These are phyloP conservation scores for Pseudognaphalium luteoalbum DNA, from an alignment of 129 eudicot species.

Conservation along the genomic window DNA sequence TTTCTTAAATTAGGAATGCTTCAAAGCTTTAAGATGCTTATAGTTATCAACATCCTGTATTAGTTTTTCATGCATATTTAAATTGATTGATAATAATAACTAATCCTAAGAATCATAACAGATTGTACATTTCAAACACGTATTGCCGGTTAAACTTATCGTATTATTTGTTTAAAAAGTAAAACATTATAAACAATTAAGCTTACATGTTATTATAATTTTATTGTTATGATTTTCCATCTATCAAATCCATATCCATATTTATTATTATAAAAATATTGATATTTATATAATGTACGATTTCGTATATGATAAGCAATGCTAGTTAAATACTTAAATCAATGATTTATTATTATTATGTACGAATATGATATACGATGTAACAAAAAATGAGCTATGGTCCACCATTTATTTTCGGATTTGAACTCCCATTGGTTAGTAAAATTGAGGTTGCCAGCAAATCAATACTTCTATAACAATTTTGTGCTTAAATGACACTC, in stretches of 20 bases:
- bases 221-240: too few species aligned
- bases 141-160: too few species aligned
- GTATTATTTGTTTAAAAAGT: not conserved
- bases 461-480: not conserved
- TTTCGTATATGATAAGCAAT: too few species aligned
- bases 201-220: not conserved
- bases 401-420: not conserved
- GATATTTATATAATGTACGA: too few species aligned
- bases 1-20: not conserved
- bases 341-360: not conserved
- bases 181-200: not conserved
- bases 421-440: not conserved
- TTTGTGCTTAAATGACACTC: not conserved
- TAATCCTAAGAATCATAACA: not conserved
- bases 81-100: not conserved
- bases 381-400: not conserved
- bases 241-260: too few species aligned
- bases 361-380: not conserved
- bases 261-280: too few species aligned
- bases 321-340: too few species aligned
- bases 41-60: not conserved
- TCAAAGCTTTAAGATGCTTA: not conserved
- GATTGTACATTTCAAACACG: too few species aligned
- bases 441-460: not conserved
- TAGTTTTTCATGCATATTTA: not conserved